Percentiles rank a stretch among this genome's conserved stretches.
These are phyloP conservation scores for Hibiscus tridactylites DNA, from an alignment of 345 rosid genomes.

Conservation along the genomic window DNA sequence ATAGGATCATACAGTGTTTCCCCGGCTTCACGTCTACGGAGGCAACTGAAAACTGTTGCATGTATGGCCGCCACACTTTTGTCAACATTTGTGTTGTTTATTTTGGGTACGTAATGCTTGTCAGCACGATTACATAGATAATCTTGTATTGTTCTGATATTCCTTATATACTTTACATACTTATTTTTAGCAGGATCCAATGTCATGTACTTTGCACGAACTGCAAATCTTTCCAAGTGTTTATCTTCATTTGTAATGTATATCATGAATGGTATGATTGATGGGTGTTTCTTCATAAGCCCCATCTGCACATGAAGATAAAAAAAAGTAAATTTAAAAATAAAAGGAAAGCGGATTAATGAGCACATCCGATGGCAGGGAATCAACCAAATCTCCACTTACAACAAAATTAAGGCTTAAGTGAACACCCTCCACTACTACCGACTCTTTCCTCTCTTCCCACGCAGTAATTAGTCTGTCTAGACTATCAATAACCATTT, in stretches of 20 bases:
- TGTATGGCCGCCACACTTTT: slow-evolving; percentile 96
- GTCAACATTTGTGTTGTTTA: slow-evolving; percentile 94
- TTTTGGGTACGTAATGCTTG: slow-evolving; percentile 92
- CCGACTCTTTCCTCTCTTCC: slow-evolving; percentile 97
- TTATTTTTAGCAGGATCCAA: slow-evolving; percentile 92
- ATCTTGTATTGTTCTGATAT: slow-evolving; percentile 93
- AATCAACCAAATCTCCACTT: slow-evolving; percentile 16
- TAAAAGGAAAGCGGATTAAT: neutral
- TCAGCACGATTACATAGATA: slow-evolving; percentile 88
- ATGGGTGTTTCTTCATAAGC: slow-evolving; percentile 96
- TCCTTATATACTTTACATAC: slow-evolving; percentile 85
- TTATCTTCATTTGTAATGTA: slow-evolving; percentile 91
- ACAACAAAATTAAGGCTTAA: slow-evolving; percentile 98
- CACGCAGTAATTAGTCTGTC: slow-evolving; percentile 90
- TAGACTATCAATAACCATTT: slow-evolving; percentile 97
- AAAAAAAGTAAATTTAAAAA: neutral
- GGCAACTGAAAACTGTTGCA: slow-evolving; percentile 90
- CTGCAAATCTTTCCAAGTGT: slow-evolving; percentile 97
- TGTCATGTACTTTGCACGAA: slow-evolving; percentile 98
- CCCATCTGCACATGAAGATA: slow-evolving; percentile 64
- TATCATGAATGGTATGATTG: slow-evolving; percentile 92
- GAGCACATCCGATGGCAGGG: neutral
- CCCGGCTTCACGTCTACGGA: slow-evolving; percentile 76
- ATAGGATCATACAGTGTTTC: slow-evolving; percentile 75
- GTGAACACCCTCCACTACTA: slow-evolving; percentile 96